Base-by-base conservation (phyloP, 371 early-diverging fungal species). In the Catenaria anguillulae region DNA sequence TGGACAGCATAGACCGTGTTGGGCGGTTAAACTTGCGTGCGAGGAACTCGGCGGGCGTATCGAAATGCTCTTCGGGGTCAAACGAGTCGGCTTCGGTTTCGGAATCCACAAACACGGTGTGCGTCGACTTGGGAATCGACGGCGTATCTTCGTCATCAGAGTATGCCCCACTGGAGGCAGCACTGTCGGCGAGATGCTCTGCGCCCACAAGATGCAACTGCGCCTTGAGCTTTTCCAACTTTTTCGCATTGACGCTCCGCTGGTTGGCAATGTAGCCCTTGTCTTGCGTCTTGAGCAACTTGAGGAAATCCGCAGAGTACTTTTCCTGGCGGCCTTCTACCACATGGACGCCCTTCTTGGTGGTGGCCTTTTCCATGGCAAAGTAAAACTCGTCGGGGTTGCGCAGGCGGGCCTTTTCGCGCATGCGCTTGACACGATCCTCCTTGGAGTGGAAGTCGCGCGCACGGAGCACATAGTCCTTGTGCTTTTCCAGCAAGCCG, bases 371-470 rank as follows among this genome's bases (percentile, higher is more conserved):
- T 73, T 93, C 81, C 97, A 97, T 97, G 70, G 85, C 89, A 71
- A 88, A 92, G 78, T 96, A 94, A 71, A 97, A 97, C 77, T 97
- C 97, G 74, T 97, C 97, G 13, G 90, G 91, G 78, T 97, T 97
- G 64, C 86, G 76, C 63, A 81, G 76, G 36, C 82, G 71, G 4
- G 97, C 97, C 71, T 90, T 91, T 66, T 88, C 84, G 52, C 82
- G 75, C 72, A 97, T 77, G 26, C 83, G 80, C 73, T 85, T 87
- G 61, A 97, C 75, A 48, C 82, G 77, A 45, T 84, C 78, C 73
- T 93, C 83, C 71, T 97, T 95, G 42, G 69, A 70, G 71, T 90
- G 87, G 71, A 80, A 93, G 75, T 96, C 91, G 67, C 75, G 77
- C 35, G 97, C 94, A 77, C 97, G 92, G 55, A 92, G 80, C 35